Base-by-base conservation (phyloP, 2,329 filamentous ascomycete species). In the Fusarium robinianum region DNA sequence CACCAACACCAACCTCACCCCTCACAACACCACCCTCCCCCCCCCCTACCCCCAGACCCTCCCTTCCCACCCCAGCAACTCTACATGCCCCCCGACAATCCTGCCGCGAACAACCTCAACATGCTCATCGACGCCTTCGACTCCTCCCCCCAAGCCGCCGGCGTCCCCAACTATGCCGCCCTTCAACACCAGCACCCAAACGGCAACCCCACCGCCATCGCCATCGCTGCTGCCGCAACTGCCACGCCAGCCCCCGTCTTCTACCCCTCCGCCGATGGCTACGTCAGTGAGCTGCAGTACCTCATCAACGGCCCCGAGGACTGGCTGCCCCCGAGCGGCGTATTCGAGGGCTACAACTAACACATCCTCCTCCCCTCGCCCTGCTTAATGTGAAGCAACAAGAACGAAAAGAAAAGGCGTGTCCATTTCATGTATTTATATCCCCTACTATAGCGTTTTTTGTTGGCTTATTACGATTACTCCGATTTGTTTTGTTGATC, bases 251-350 rank as follows among this genome's bases (percentile, higher is more conserved):
- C 24, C 4, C 25, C 48, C 18, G 22, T 30, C 8, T 46, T 53
- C 14, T 50, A 60, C 3, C 64, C 67, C n/a, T 57, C 63, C 6
- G 68, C 68, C 29, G 75, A 77, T 41, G 74, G 74, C 2, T 78
- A 72, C 46, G 71, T 75, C 49, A 64, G 60, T 7, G 75, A 77
- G 56, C 55, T 78, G 37, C 71, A 72, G 47, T 68, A 67, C 32
- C 72, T 72, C 41, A 67, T 75, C 16, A 64, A 72, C 25, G 73
- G 72, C 2, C 59, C 66, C 2, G 51, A 53, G 15, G 51, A 59
- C 16, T 60, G 57, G 58, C 18, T 58, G 21, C 42, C 51, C 5
- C 29, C 44, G 9, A 51, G 24, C 3, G 53, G 55, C n/a, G 39
- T 61, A 5, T 62, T 62, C 24, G 53, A 54, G 11, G 46, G 49